These are phyloP conservation scores for Fraxinus excelsior DNA, from an alignment of 257 asterid species.

Conservation along the genomic window DNA sequence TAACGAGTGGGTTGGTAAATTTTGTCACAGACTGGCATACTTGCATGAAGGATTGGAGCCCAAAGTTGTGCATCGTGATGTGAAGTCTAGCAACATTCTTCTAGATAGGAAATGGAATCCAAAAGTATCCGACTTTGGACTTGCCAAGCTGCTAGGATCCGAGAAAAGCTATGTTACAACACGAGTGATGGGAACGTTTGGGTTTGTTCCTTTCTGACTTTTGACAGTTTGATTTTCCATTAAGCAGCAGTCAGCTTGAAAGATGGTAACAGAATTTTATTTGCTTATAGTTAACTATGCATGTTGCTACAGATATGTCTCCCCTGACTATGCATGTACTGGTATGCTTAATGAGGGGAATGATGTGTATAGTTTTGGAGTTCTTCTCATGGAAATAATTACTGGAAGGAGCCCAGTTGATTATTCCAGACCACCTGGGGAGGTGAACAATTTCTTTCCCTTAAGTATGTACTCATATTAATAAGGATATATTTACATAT, in stretches of 20 bases:
- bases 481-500: background rate
- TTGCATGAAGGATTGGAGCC: constrained; percentile 98
- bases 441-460: constrained; percentile 48
- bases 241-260: background rate
- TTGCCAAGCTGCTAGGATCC: constrained; percentile 82
- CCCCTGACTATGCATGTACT: constrained; percentile 98
- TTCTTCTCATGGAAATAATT: constrained; percentile 89
- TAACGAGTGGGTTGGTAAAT: constrained; percentile 5
- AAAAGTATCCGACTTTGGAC: constrained; percentile 94
- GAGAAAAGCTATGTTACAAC: constrained; percentile 96
- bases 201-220: constrained; percentile 58
- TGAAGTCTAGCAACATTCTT: constrained; percentile 95
- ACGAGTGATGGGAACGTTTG: constrained; percentile 99
- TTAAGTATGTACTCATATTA: background rate
- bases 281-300: background rate
- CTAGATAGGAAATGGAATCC: constrained; percentile 87
- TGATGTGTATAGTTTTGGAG: constrained; percentile 93
- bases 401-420: constrained; percentile 94
- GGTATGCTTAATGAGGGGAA: constrained; percentile 99
- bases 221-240: background rate
- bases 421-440: constrained; percentile 88
- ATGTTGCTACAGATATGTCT: constrained; percentile 70
- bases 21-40: constrained; percentile 72
- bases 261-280: background rate
- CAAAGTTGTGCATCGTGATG: constrained; percentile 98